Conservation (phyloP, 768 basidiomycete genomes). For the Tylopilus rubrobrunneus region DNA sequence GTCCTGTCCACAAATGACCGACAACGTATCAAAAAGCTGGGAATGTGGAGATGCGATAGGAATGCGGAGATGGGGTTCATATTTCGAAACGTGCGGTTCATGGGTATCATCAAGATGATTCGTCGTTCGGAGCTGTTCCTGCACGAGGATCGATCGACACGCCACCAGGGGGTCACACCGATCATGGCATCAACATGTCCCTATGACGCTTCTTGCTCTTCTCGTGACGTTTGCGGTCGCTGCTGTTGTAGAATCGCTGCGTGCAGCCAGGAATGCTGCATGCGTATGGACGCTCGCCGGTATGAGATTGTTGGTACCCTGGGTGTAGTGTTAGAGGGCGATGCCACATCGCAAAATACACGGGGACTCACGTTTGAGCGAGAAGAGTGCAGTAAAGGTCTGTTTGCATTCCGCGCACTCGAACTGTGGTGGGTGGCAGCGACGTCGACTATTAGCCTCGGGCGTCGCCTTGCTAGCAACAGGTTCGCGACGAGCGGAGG, state of each 20-base stretch:
- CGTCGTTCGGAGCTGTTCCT: neutral
- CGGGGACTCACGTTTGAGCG: constrained; percentile 28
- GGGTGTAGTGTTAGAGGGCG: constrained; percentile 4
- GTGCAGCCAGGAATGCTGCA: constrained; percentile 25
- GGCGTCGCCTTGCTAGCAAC: constrained; percentile 33
- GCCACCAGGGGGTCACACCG: constrained; percentile 5
- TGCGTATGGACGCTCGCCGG: constrained; percentile 22
- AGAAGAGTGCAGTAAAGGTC: constrained; percentile 30
- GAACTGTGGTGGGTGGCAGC: constrained; percentile 25
- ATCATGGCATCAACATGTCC: constrained; percentile 13
- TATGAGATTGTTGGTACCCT: constrained; percentile 30
- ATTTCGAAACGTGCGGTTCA: neutral
- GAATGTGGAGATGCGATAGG: constrained; percentile 7
- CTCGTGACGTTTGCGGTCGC: constrained; percentile 33
- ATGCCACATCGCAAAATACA: neutral
- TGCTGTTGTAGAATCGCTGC: constrained; percentile 30
- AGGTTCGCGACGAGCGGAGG: constrained; percentile 9
- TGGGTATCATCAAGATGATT: neutral
- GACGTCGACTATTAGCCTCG: constrained; percentile 29
- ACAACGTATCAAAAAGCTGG: neutral
- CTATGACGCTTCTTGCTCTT: constrained; percentile 32
- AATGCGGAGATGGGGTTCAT: constrained; percentile 7
- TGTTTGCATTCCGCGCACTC: constrained; percentile 18
- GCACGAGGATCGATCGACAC: constrained; percentile 23
- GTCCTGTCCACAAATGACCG: constrained; percentile 5